Evolutionary conservation across 257 asterid species (phyloP).

Genomic region (Solanum etuberosum): DNA sequence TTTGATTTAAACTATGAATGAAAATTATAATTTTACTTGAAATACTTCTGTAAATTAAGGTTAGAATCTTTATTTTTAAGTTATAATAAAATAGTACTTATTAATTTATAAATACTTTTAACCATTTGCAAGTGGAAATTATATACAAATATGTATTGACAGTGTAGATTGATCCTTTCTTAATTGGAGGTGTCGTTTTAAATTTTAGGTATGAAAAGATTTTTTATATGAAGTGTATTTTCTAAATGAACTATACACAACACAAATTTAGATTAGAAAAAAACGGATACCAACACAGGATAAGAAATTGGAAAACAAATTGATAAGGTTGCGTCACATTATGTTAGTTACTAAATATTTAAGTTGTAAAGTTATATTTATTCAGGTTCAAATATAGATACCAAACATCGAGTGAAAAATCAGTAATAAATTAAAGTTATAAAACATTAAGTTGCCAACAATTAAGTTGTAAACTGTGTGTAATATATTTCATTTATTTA

Average conservation of each 20-base stretch:
- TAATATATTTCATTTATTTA: not conserved
- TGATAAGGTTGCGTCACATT: not conserved
- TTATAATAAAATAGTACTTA: not conserved
- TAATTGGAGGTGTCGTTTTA: too few relatives aligned
- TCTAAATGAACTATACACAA: not conserved
- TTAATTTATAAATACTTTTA: not conserved
- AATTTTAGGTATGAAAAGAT: too few relatives aligned
- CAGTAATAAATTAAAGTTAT: not conserved
- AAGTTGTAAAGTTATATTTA: too few relatives aligned
- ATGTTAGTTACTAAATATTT: not conserved
- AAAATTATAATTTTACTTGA: not conserved
- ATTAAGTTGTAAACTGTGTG: not conserved
- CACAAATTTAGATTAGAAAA: too few relatives aligned
- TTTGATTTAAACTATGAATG: not conserved
- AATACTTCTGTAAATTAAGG: not conserved
- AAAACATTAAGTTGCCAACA: not conserved
- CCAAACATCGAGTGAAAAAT: too few relatives aligned
- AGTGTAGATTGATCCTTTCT: not conserved
- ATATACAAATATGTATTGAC: not conserved
- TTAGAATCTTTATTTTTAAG: not conserved
- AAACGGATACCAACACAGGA: not conserved
- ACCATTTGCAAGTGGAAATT: not conserved
- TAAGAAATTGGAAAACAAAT: not conserved
- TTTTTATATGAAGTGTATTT: too few relatives aligned
- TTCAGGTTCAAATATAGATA: accelerated